Percentiles rank a stretch among this genome's conserved stretches.
Conservation (phyloP, 1,139 yeast genomes). For the Suhomyces guaymorum region DNA sequence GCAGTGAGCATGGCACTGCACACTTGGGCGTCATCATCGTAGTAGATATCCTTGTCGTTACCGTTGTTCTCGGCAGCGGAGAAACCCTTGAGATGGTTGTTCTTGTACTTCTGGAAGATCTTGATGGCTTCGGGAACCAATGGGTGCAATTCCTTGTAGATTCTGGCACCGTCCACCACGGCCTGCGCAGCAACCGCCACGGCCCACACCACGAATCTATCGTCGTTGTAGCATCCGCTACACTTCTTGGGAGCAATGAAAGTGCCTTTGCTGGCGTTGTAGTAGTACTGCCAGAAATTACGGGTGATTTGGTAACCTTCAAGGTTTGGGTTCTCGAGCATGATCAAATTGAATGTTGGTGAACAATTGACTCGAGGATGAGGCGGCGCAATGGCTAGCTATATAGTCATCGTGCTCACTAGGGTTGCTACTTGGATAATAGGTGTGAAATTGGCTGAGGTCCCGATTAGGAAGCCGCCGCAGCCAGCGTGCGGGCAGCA, state of each 20-base stretch:
- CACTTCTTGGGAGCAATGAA: constrained; percentile 46
- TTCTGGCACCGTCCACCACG: constrained; percentile 59
- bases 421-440: constrained; percentile 7
- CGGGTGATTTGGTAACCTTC: constrained; percentile 54
- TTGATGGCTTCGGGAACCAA: constrained; percentile 55
- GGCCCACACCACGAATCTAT: constrained; percentile 66
- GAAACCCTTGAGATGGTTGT: constrained; percentile 51
- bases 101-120: constrained; percentile 55
- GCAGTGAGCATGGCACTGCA: constrained; percentile 68
- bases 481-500: constrained; percentile 4
- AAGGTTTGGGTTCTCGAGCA: constrained; percentile 41
- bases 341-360: constrained; percentile 20
- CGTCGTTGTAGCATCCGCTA: constrained; percentile 55
- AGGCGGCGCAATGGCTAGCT: background rate
- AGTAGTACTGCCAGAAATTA: constrained; percentile 48
- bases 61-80: constrained; percentile 60
- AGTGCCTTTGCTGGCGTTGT: constrained; percentile 44
- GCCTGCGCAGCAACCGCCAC: constrained; percentile 66
- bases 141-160: constrained; percentile 57
- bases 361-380: background rate
- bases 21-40: constrained; percentile 77
- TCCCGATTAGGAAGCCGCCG: constrained; percentile 9
- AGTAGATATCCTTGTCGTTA: constrained; percentile 64
- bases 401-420: constrained; percentile 1
- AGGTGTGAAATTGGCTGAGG: constrained; percentile 6